phyloP scores from a whole-genome alignment of 257 asterid genomes.

The Solanum medicagineum region DNA sequence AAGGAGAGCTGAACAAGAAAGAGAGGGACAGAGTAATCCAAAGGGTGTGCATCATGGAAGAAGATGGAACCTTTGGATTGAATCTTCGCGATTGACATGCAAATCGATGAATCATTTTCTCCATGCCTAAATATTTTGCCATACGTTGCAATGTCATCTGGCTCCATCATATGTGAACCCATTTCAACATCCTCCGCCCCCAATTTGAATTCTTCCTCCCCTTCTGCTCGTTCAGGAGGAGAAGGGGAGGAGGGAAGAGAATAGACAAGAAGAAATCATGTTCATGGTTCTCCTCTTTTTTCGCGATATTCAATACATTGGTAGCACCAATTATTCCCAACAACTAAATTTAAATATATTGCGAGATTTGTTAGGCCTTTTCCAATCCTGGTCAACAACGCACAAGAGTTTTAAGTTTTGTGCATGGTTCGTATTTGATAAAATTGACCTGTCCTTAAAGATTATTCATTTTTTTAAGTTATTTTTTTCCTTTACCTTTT shows the following conservation, averaged over 20 bases:
- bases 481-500: too few species aligned
- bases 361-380: too few species aligned
- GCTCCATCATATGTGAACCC: constrained; percentile 25
- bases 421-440: too few species aligned
- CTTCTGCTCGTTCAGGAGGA: background rate
- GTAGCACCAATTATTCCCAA: too few species aligned
- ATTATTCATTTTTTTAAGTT: too few species aligned
- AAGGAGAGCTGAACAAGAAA: constrained; percentile 18
- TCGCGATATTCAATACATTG: background rate
- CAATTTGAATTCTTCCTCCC: background rate
- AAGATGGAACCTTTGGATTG: constrained; percentile 16
- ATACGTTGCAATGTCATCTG: constrained; percentile 12
- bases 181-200: background rate
- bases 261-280: background rate
- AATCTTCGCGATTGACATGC: constrained; percentile 4
- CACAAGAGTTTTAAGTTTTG: too few species aligned
- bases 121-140: constrained; percentile 5
- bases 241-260: background rate
- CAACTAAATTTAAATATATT: too few species aligned
- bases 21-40: constrained; percentile 21
- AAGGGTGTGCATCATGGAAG: constrained; percentile 4
- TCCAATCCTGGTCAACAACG: too few species aligned
- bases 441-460: too few species aligned
- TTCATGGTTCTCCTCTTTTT: background rate
- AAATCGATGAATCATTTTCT: constrained; percentile 10